These are phyloP conservation scores for Nicotiana undulata DNA, from an alignment of 257 asterid species.

Conservation along the genomic window DNA sequence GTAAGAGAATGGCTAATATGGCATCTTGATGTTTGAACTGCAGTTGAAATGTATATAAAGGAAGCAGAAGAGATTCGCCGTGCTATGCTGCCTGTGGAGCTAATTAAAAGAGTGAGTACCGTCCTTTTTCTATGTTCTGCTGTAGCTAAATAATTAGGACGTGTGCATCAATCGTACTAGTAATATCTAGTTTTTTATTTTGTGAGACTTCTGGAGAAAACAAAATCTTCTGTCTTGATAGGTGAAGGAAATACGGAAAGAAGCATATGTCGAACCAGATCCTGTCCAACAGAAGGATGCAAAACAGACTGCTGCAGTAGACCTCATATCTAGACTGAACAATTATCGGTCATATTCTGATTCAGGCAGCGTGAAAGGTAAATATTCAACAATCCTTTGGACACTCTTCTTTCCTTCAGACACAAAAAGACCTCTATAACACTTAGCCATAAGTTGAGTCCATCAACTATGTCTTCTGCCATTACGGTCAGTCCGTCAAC, in stretches of 20 bases:
- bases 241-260: slow-evolving; percentile 75
- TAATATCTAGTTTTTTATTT: background rate
- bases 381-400: background rate
- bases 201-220: background rate
- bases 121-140: background rate
- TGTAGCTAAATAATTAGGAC: background rate
- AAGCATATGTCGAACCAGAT: slow-evolving; percentile 41
- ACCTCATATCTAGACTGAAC: slow-evolving; percentile 70
- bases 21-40: background rate
- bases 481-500: background rate
- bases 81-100: slow-evolving; percentile 67
- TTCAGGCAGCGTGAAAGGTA: slow-evolving; percentile 68
- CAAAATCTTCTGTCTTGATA: slow-evolving; percentile 11
- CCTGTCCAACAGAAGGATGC: slow-evolving; percentile 47
- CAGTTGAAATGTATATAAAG: slow-evolving; percentile 58
- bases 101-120: slow-evolving; percentile 66
- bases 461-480: too few relatives aligned
- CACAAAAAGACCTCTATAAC: background rate
- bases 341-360: slow-evolving; percentile 73
- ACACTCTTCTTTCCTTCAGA: background rate
- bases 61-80: slow-evolving; percentile 82
- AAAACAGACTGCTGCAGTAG: slow-evolving; percentile 72
- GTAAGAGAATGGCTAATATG: background rate
- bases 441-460: background rate
- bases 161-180: background rate